Evolutionary conservation across 371 early-diverging fungal species (phyloP).

Genomic region (Syncephalis plumigaleata): DNA sequence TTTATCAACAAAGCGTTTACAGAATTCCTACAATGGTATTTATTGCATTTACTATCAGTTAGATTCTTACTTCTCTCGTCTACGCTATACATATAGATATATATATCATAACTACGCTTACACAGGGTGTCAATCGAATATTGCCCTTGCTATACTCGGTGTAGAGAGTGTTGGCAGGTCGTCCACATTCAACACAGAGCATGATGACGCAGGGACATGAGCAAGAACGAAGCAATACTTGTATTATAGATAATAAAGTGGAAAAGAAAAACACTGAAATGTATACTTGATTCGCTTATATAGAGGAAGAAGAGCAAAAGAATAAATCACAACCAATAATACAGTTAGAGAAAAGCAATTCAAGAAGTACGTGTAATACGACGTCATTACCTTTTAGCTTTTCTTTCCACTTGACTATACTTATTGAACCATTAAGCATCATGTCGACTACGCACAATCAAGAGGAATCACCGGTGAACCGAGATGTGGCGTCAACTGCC

Average conservation of each 20-base stretch:
- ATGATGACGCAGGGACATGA: background rate
- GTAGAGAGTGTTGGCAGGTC: constrained; percentile 52
- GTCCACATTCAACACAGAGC: constrained; percentile 72
- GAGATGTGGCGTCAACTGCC: background rate
- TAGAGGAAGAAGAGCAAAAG: background rate
- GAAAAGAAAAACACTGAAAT: background rate
- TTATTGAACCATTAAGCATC: background rate
- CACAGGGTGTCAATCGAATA: constrained; percentile 77
- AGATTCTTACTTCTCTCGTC: background rate
- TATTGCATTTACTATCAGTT: background rate
- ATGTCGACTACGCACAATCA: background rate
- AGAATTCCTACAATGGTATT: constrained; percentile 26
- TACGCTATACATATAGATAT: background rate
- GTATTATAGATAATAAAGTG: background rate
- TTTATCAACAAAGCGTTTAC: constrained; percentile 79
- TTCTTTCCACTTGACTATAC: background rate
- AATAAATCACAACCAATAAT: background rate
- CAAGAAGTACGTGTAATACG: background rate
- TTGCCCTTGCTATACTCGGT: constrained; percentile 81
- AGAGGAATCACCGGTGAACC: background rate
- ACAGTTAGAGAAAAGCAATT: no score
- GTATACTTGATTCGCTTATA: background rate
- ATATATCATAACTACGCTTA: constrained; percentile 9
- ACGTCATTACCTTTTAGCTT: background rate
- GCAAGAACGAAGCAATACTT: background rate